phyloP scores from a whole-genome alignment of 2,329 filamentous ascomycete species.

The Dactylellina leptospora region DNA sequence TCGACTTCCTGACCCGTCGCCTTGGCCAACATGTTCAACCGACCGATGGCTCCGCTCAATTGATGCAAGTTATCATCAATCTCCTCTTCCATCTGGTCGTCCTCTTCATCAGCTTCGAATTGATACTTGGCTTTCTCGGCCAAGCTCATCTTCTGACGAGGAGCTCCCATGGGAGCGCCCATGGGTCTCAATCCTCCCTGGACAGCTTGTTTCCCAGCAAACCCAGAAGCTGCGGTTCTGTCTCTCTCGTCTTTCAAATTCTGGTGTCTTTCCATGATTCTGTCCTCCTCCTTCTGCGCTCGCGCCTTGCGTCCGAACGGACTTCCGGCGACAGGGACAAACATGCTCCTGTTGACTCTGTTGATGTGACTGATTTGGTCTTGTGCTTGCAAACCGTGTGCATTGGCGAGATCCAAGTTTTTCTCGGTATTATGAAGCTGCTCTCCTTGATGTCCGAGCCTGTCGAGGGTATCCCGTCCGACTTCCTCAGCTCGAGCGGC shows the following conservation, averaged over 20 bases:
- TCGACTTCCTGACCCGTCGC: constrained; percentile 80
- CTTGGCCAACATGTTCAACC: constrained; percentile 76
- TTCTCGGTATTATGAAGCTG: constrained; percentile 81
- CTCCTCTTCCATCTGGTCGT: constrained; percentile 75
- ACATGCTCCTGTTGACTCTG: constrained; percentile 88
- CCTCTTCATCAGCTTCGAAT: constrained; percentile 77
- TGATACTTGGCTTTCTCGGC: constrained; percentile 77
- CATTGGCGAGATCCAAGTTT: constrained; percentile 81
- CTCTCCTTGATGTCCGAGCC: constrained; percentile 80
- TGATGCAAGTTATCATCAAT: constrained; percentile 73
- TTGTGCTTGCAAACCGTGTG: constrained; percentile 77
- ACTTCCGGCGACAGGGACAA: constrained; percentile 80
- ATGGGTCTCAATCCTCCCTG: constrained; percentile 63
- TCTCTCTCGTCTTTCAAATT: constrained; percentile 73
- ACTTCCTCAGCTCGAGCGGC: constrained; percentile 75
- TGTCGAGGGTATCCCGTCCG: constrained; percentile 75
- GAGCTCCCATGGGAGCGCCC: not conserved
- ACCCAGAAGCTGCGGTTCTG: constrained; percentile 67
- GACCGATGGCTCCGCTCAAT: constrained; percentile 70
- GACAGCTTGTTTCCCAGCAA: constrained; percentile 66
- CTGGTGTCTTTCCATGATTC: constrained; percentile 74
- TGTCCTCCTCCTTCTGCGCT: constrained; percentile 71
- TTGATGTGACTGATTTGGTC: constrained; percentile 85
- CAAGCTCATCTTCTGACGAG: constrained; percentile 62
- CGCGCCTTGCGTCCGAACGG: constrained; percentile 77